A percentile compares a stretch with the other conserved stretches of the same genome.
Evolutionary conservation across 2,329 filamentous ascomycete genomes (phyloP).

Genomic region (Aquanectria penicillioides): DNA sequence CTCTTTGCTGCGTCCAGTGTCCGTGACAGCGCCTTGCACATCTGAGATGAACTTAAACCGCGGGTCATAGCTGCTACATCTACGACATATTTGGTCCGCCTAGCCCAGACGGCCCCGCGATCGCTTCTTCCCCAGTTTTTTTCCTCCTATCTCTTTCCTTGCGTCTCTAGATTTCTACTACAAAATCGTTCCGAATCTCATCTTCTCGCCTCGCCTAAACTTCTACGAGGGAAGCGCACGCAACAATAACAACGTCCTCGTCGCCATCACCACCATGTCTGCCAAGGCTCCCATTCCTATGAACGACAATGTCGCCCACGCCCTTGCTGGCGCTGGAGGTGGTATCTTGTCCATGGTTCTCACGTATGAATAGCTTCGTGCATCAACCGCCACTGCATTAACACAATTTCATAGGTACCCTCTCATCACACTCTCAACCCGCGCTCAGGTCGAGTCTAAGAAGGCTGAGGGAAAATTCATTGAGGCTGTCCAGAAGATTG

Average conservation of each 20-base stretch:
- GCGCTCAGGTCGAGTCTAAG: conserved; percentile 97
- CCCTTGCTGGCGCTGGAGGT: conserved; percentile 90
- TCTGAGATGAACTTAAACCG: conserved; percentile 20
- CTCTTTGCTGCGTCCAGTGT: conserved; percentile 19
- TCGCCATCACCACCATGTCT: conserved; percentile 44
- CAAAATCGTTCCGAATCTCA: not conserved
- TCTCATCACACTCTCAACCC: conserved; percentile 95
- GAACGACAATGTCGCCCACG: conserved; percentile 97
- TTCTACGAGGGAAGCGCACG: not conserved
- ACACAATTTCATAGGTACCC: conserved; percentile 74
- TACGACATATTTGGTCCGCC: conserved; percentile 1
- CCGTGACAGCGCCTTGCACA: conserved; percentile 20
- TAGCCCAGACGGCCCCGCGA: conserved; percentile 11
- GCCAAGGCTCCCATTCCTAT: conserved; percentile 77
- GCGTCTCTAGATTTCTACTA: conserved; percentile 2
- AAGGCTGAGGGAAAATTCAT: conserved; percentile 87
- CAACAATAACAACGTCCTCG: conserved; percentile 6
- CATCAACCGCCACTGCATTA: conserved; percentile 12
- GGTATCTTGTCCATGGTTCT: conserved; percentile 95
- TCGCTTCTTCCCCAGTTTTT: conserved; percentile 14
- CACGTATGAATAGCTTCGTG: conserved; percentile 68
- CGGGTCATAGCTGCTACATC: not conserved
- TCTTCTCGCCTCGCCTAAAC: not conserved
- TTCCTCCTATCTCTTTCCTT: conserved; percentile 7
- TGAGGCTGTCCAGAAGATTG: conserved; percentile 84